Evolutionary conservation across 441 rosid species (phyloP), one percentile per base, ranked within the genome.

Genomic region (Macaranga tanarius): DNA sequence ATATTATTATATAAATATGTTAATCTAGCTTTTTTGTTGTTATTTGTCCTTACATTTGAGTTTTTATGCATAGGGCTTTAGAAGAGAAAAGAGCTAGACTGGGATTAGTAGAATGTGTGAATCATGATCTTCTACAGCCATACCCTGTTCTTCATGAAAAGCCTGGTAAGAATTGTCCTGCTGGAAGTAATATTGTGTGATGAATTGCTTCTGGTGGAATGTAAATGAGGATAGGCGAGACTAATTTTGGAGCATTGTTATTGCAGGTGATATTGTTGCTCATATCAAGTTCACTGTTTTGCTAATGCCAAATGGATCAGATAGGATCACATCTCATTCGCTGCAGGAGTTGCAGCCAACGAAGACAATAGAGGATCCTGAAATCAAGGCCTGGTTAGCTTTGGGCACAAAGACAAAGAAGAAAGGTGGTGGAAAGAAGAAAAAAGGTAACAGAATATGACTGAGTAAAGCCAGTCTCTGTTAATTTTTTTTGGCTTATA

Each of bases 361-460:
- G 1, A 95, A 89, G 83, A 79, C 88, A 28, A 45, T 89, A 13
- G 98, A 93, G 19, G 96, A 92, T 78, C 97, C 97, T 2, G 98
- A 89, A 80, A 88, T 93, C 86, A 91, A 93, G 82, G 94, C 88
- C 17, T 95, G 99, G 98, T 81, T 95, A 67, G 92, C 98, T 64
- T 79, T 95, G 85, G 96, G 92, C 47, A 87, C 86, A 60, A 93
- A 91, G 80, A 89, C 95, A 70, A 95, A 93, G 89, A 95, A 93
- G 85, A 91, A 86, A 60, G 95, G 97, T 65, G 99, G 98, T 63
- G 98, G 97, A 65, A 93, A 92, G 88, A 95, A 91, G 88, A 95
- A 95, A 89, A 95, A 95, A 90, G 97, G 99, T 90, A 84, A 59
- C 10, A 42, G 44, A 22, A 10, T 12, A 44, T 23, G 7, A 44